Evolutionary conservation across 306 rosid species (phyloP).

Genomic region (Carpinus fangiana): DNA sequence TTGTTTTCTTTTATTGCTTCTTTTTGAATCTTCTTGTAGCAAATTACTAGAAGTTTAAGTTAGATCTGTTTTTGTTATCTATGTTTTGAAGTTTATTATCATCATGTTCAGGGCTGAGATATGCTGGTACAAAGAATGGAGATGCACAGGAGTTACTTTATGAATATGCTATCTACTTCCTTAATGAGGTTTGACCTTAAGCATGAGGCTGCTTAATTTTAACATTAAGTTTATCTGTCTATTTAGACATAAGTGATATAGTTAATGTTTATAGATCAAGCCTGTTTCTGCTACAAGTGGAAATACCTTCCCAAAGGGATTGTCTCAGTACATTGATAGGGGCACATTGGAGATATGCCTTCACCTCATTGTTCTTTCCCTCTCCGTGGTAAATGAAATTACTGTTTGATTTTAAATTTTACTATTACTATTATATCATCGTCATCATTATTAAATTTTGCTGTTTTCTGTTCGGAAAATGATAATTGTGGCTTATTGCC

Average conservation of each 20-base stretch:
- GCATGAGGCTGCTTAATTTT: conserved; percentile 22
- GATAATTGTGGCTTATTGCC: conserved; percentile 15
- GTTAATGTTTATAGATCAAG: conserved; percentile 60
- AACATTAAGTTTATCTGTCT: conserved; percentile 21
- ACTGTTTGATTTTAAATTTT: conserved; percentile 14
- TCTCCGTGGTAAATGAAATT: conserved; percentile 70
- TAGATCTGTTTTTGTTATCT: conserved; percentile 10
- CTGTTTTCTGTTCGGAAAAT: conserved; percentile 3
- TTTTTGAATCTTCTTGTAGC: conserved; percentile 9
- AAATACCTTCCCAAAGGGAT: conserved; percentile 71
- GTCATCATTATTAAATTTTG: not conserved
- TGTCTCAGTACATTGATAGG: conserved; percentile 81
- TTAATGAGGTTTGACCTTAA: conserved; percentile 69
- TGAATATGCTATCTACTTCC: conserved; percentile 76
- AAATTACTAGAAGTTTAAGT: conserved; percentile 15
- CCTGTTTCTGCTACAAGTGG: conserved; percentile 66
- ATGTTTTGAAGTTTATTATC: conserved; percentile 27
- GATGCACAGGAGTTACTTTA: conserved; percentile 81
- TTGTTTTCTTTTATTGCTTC: conserved; percentile 10
- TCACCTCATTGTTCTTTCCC: conserved; percentile 87
- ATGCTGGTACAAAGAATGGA: conserved; percentile 89
- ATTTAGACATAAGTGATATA: conserved; percentile 21
- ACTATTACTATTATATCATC: not conserved
- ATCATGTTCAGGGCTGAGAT: conserved; percentile 70
- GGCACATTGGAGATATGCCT: conserved; percentile 91